Conservation (phyloP, 148 eudicot genomes). For the Dysphania ambrosioides region DNA sequence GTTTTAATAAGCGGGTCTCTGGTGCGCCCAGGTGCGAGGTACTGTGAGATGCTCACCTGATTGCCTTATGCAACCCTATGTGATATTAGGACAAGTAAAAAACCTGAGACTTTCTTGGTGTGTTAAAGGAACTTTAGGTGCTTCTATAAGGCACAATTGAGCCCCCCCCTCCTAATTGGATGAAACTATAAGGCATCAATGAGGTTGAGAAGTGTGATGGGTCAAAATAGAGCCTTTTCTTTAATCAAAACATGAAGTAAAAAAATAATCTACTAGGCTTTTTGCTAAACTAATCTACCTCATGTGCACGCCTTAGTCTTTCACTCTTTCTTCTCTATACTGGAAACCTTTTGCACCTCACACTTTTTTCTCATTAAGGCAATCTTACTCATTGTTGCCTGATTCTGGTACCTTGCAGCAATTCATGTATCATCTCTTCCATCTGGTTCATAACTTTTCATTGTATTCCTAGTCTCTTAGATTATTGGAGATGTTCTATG, state of each 20-base stretch:
- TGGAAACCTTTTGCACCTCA: not conserved
- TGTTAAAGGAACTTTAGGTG: not conserved
- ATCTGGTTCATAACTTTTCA: not conserved
- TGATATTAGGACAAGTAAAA: not conserved
- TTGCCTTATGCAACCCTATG: not conserved
- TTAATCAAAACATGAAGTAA: not conserved
- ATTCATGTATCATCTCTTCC: not conserved
- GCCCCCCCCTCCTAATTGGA: not conserved
- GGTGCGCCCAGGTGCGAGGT: not conserved
- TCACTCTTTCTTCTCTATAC: not conserved
- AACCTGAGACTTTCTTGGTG: not conserved
- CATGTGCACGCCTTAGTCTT: not conserved
- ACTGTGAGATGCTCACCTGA: not conserved
- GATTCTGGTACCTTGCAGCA: not conserved
- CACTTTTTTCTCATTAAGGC: not conserved
- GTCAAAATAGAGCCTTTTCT: not conserved
- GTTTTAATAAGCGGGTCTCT: not conserved
- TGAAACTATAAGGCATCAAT: too few relatives aligned
- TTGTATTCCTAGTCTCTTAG: not conserved
- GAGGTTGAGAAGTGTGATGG: too few relatives aligned
- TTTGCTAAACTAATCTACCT: not conserved
- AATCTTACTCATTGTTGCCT: not conserved
- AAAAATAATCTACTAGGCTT: not conserved
- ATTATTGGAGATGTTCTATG: not conserved
- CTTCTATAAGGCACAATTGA: not conserved